Percentiles rank a stretch among this genome's conserved stretches.
Evolutionary conservation across 352 stramenopile genomes (phyloP).

Genomic region (Nothophytophthora sp.): DNA sequence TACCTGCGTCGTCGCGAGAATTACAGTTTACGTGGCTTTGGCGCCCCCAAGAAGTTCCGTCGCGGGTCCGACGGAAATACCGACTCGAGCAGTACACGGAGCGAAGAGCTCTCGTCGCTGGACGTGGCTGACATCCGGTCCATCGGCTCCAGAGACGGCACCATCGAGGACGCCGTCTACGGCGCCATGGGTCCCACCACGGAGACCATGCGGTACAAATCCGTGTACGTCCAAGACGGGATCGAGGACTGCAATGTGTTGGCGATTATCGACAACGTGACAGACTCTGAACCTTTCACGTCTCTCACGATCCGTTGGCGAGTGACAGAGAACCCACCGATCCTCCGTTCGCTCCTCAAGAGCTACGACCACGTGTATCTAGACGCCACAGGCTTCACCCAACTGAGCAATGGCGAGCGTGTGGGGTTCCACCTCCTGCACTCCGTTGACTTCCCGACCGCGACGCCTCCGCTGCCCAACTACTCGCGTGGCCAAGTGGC

Average conservation of each 20-base stretch:
- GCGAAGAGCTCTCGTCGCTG: too few relatives aligned
- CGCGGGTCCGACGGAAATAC: too few relatives aligned
- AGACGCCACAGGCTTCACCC: constrained; percentile 4
- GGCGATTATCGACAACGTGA: constrained; percentile 3
- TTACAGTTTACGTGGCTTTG: too few relatives aligned
- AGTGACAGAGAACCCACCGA: constrained; percentile 1
- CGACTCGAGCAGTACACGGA: too few relatives aligned
- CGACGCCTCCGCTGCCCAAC: too few relatives aligned
- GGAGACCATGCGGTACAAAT: constrained; percentile 4
- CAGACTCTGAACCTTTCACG: neutral
- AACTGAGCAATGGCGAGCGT: neutral
- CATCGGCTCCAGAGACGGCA: too few relatives aligned
- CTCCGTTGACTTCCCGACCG: constrained; percentile 6
- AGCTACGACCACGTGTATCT: constrained; percentile 13
- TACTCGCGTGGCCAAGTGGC: too few relatives aligned
- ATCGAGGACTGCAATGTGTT: constrained; percentile 3
- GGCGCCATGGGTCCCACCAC: constrained; percentile 1
- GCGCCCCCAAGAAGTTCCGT: too few relatives aligned
- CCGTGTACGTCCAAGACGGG: constrained; percentile 4
- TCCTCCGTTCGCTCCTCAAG: neutral
- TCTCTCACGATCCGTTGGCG: neutral
- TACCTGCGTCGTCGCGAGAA: too few relatives aligned
- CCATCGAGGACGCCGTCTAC: constrained; percentile 9
- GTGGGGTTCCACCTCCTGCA: constrained; percentile 12
- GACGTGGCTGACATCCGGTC: too few relatives aligned